Conservation (phyloP, 176 grass and related monocot genomes). For the Thalia dealbata region DNA sequence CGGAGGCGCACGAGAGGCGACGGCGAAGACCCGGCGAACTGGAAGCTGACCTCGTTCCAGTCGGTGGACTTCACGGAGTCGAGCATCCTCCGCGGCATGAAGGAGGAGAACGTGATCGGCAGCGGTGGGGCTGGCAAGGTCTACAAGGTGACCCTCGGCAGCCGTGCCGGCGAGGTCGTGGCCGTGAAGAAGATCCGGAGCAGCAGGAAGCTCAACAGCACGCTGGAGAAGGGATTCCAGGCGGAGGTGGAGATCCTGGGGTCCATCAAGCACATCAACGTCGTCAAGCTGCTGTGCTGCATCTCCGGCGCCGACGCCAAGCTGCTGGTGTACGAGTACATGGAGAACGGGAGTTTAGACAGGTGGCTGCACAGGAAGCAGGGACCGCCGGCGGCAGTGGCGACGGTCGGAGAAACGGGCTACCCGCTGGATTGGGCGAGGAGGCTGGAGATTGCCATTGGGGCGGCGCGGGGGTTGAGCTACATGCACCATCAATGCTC, state of each 20-base stretch:
- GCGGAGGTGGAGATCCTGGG: constrained; percentile 64
- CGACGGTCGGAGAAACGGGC: neutral
- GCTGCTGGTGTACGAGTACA: constrained; percentile 88
- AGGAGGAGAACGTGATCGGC: constrained; percentile 63
- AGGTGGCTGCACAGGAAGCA: constrained; percentile 50
- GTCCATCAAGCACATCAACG: constrained; percentile 60
- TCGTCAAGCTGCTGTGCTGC: constrained; percentile 68
- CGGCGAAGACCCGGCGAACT: constrained; percentile 17
- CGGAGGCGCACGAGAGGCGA: constrained; percentile 23
- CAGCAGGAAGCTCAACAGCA: constrained; percentile 30
- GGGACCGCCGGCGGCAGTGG: neutral
- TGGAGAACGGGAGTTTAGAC: constrained; percentile 69
- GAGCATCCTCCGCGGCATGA: constrained; percentile 32
- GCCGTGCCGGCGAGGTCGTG: constrained; percentile 28
- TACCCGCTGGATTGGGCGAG: constrained; percentile 42
- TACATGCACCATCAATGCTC: constrained; percentile 84
- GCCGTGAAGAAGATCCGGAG: constrained; percentile 72
- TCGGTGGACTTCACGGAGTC: constrained; percentile 39
- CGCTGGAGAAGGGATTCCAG: constrained; percentile 54
- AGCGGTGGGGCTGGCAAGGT: constrained; percentile 54
- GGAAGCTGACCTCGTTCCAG: constrained; percentile 78
- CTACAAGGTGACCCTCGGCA: constrained; percentile 42
- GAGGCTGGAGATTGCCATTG: constrained; percentile 57
- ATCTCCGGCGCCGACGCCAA: constrained; percentile 50
- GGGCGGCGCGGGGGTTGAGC: constrained; percentile 43